A percentile compares a stretch with the other conserved stretches of the same genome.
Conservation (phyloP, 768 basidiomycete species). For the Suillus subluteus region DNA sequence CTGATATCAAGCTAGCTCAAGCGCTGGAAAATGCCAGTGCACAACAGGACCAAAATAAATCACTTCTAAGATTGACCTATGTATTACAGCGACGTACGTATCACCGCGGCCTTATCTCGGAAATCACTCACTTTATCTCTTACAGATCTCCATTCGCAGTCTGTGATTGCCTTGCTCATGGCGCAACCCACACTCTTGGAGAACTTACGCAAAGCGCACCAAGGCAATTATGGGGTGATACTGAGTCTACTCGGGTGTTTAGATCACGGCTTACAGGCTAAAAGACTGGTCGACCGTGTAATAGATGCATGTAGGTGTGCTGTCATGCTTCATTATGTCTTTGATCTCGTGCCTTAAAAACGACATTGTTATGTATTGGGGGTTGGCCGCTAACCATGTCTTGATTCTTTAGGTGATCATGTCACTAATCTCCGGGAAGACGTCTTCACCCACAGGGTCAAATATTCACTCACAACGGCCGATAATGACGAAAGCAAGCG, state of each 20-base stretch:
- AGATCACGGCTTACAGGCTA: constrained; percentile 84
- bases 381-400: constrained; percentile 14
- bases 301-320: constrained; percentile 67
- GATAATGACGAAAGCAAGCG: constrained; percentile 58
- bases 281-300: constrained; percentile 87
- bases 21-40: constrained; percentile 75
- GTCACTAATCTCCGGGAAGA: constrained; percentile 92
- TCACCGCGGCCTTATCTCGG: background rate
- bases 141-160: constrained; percentile 72
- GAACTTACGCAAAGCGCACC: constrained; percentile 84
- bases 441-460: constrained; percentile 79
- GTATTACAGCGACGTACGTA: constrained; percentile 76
- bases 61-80: constrained; percentile 77
- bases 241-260: constrained; percentile 92
- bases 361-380: background rate
- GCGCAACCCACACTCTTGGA: constrained; percentile 80
- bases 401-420: constrained; percentile 68
- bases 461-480: constrained; percentile 82
- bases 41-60: constrained; percentile 79
- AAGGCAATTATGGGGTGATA: constrained; percentile 91
- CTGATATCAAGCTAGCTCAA: constrained; percentile 62
- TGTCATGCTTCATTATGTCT: background rate
- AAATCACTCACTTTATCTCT: constrained; percentile 7
- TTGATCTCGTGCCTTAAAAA: background rate
- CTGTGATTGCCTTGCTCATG: constrained; percentile 85